Percentiles rank a stretch among this genome's conserved stretches.
Conservation (phyloP, 2,329 filamentous ascomycete species). For the Hymenoscyphus occultus region DNA sequence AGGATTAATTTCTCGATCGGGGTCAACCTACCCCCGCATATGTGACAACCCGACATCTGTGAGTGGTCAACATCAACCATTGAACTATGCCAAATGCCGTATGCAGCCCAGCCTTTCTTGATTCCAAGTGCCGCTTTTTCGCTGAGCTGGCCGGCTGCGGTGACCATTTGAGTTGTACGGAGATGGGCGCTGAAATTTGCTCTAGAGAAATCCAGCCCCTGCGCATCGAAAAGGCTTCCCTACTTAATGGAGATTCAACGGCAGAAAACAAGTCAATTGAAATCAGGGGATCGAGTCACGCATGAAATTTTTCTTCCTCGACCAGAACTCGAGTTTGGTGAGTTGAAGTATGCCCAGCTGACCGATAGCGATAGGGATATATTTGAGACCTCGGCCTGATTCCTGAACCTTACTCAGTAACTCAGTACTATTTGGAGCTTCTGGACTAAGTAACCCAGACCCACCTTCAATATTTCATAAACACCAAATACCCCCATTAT, state of each 20-base stretch:
- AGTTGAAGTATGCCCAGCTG: neutral
- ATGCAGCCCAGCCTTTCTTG: too few relatives aligned
- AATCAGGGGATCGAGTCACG: neutral
- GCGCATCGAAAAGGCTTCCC: neutral
- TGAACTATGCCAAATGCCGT: too few relatives aligned
- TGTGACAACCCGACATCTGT: too few relatives aligned
- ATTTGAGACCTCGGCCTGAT: constrained; percentile 2
- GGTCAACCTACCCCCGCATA: too few relatives aligned
- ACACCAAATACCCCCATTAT: neutral
- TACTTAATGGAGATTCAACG: neutral
- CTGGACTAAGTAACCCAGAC: neutral
- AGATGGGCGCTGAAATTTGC: neutral
- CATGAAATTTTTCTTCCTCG: neutral
- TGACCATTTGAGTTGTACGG: neutral
- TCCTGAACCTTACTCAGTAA: neutral
- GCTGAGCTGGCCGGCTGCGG: neutral
- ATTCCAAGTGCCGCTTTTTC: too few relatives aligned
- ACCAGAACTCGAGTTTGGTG: neutral
- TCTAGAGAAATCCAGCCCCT: neutral
- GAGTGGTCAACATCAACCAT: too few relatives aligned
- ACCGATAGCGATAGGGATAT: neutral
- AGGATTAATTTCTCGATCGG: too few relatives aligned
- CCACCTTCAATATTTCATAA: neutral
- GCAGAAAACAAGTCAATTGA: neutral
- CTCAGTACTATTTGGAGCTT: neutral